Evolutionary conservation across 495 filamentous ascomycete genomes (phyloP), one percentile per base, ranked within the genome.

Genomic region (Penicillium verhagenii): DNA sequence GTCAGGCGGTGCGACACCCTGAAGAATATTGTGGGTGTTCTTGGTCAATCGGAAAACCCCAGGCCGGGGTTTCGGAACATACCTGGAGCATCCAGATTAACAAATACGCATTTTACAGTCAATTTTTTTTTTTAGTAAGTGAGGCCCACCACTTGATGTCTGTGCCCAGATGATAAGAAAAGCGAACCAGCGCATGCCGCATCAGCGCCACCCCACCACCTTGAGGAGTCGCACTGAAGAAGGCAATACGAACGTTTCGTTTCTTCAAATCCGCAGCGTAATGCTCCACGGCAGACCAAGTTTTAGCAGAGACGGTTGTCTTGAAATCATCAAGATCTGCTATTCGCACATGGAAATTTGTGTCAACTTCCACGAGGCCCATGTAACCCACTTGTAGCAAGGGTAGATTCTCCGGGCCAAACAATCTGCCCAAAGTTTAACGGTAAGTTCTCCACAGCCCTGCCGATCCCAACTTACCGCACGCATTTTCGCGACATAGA

Each of bases 21-120:
- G 91, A 3, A 96, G 84, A 61, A 94, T 94, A 65, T 96, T 96
- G 79, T 96, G 91, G 59, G 91, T 89, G 44, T 85, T 92, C 71
- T 96, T 96, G 51, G 91, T 96, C 54, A 91, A 86, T 29, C 89
- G 82, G 70, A 95, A 96, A 14, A 93, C 87, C 16, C 86, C 88
- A 0, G 90, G 90, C 29, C 86, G 86, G 16, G 91, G 91, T 63
- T 91, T 92, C 5, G 91, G 91, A 3, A 95, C 91, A 60, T 82
- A 85, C 80, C 80, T 85, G 48, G 19, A 43, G 23, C 29, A 50
- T 23, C 19, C 8, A n/a, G 26, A 45, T 45, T 6, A 28, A 16
- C 26, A 28, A 11, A 21, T 43, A 19, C 8, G 39, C 7, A 0
- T 43, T 20, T 21, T 4, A 24, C 11, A 18, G 0, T 16, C 37